Evolutionary conservation across 2,329 filamentous ascomycete genomes (phyloP).

Genomic region (Lachnellula suecica): DNA sequence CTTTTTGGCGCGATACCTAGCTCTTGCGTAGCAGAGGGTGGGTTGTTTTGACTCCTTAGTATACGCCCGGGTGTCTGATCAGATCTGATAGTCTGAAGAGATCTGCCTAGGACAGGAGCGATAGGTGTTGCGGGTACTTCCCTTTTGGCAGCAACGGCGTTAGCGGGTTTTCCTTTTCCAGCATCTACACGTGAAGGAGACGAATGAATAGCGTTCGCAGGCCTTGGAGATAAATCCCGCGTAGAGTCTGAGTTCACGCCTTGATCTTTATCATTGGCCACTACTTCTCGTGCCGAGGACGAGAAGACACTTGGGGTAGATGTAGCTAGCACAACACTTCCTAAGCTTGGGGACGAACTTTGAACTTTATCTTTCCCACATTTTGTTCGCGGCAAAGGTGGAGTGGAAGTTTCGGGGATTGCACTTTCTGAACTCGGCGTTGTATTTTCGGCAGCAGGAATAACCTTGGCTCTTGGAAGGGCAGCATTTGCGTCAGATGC

Average conservation of each 20-base stretch:
- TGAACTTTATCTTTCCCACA: neutral
- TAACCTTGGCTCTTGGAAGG: neutral
- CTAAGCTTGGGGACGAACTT: neutral
- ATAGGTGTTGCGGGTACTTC: neutral
- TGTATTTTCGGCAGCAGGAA: neutral
- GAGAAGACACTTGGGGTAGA: neutral
- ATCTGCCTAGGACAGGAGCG: neutral
- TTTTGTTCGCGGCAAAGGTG: neutral
- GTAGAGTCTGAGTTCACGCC: neutral
- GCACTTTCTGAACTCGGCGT: neutral
- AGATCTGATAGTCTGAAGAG: neutral
- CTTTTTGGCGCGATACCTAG: conserved; percentile 9
- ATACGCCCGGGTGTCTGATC: neutral
- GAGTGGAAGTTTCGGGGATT: neutral
- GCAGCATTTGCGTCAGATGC: neutral
- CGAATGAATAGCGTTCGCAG: neutral
- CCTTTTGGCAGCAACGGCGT: too few species aligned
- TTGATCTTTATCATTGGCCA: neutral
- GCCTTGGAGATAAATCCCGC: neutral
- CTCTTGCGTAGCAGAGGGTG: conserved; percentile 10
- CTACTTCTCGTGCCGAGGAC: neutral
- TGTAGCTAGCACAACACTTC: neutral
- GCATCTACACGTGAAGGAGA: neutral
- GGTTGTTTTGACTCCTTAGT: neutral
- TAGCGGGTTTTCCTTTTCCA: neutral